Conservation (phyloP, 345 rosid species). For the Eucalyptus cloeziana region DNA sequence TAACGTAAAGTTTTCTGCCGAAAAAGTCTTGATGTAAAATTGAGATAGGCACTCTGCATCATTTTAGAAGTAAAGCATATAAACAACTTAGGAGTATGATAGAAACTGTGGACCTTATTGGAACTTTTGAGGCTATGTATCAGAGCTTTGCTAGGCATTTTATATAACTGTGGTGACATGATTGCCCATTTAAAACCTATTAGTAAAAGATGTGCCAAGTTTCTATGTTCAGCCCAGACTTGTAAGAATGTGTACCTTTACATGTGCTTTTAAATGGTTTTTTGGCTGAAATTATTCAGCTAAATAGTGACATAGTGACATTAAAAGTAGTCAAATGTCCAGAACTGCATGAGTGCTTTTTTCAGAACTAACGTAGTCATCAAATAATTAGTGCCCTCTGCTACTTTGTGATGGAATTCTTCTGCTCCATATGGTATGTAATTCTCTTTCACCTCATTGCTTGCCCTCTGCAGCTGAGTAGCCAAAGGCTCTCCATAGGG, state of each 20-base stretch:
- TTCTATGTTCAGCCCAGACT: background rate
- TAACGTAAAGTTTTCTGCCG: background rate
- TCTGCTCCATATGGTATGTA: background rate
- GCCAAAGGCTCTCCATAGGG: slow-evolving; percentile 82
- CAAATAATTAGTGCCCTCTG: background rate
- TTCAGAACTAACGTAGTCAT: background rate
- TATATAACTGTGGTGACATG: background rate
- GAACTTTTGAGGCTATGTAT: background rate
- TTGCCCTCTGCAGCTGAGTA: slow-evolving; percentile 26
- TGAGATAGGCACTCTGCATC: background rate
- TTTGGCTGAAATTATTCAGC: background rate
- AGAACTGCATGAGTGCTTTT: background rate
- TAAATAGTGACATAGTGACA: background rate
- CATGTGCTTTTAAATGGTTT: background rate
- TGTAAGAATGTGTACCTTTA: background rate
- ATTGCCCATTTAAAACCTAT: background rate
- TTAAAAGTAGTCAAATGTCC: background rate
- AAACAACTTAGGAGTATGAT: background rate
- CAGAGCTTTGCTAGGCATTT: background rate
- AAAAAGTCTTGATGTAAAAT: background rate
- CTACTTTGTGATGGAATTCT: background rate
- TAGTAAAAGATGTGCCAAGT: background rate
- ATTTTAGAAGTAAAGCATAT: background rate
- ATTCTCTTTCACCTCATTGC: background rate
- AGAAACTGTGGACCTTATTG: background rate